Evolutionary conservation across 495 filamentous ascomycete species (phyloP), one percentile per base, ranked within the genome.

Genomic region (Hypoxylon rickii): DNA sequence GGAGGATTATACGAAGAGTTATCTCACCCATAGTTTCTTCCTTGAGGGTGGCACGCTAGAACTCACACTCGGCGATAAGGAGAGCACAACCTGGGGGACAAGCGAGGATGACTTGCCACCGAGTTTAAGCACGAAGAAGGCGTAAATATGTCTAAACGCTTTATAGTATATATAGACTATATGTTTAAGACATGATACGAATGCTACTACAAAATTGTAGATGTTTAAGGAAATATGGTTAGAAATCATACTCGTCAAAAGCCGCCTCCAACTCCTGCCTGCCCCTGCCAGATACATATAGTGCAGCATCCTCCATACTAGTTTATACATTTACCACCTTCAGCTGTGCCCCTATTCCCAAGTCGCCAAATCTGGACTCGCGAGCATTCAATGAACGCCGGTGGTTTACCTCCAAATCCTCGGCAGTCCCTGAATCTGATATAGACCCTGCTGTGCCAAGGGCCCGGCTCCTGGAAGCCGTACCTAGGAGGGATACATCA

Each of bases 21-120:
- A 86, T 77, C 77, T 89, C 34, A 76, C 74, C 3, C 85, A 89
- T 58, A 79, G 79, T 15, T 88, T 89, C 69, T 88, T 88, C 66
- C 74, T 81, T 0, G 70, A 84, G 22, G 86, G 86, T 11, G 75
- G 79, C 65, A 82, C 79, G 48, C 70, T 89, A 32, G 83, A 87
- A 53, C 67, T 89, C 49, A 76, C 70, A 21, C 67, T 89, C 15
- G 86, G 86, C 0, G 61, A 70, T 17, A 73, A 71, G 51, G 86
- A 88, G 70, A 83, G 82, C 56, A 86, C 82, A 60, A 55, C 49
- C 1, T 88, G 86, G 86, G 86, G 86, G 3, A 86, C 81, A 8
- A 64, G 62, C n/a, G 67, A 76, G 17, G 80, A 71, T 38, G 84
- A 88, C 69, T 58, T 86, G 53, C 86, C 86, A 39, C 85, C 86